Base-by-base conservation (phyloP, 768 basidiomycete genomes). In the Baorangia bicolor region DNA sequence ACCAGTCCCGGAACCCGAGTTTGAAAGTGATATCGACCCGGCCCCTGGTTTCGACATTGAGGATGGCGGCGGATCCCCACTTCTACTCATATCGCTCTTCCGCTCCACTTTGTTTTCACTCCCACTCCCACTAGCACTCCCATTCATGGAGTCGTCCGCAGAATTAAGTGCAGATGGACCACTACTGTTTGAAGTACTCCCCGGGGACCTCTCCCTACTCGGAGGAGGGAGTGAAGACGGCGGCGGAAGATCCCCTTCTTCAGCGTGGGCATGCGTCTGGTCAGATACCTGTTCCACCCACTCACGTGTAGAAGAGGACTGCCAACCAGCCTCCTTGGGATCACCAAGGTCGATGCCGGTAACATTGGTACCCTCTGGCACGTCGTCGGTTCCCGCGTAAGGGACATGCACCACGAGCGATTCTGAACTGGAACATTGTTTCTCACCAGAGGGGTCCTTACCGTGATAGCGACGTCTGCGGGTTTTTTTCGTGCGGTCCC, bases 241-340 rank as follows among this genome's bases (percentile, higher is more conserved):
- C 16, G 46, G 59, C 4, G 53, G 51, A 46, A 33, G 47, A 27
- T 49, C 31, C 6, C 33, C 50, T 16, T 50, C 60, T 48, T 45
- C 58, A 25, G 14, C 31, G 14, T 30, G 53, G 18, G 35, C 49
- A 35, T 63, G 60, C 3, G 70, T 72, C 56, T 74, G 69, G 48
- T 74, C 70, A 9, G 65, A 68, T 9, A 76, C 72, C 48, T 72
- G 72, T 59, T 81, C 76, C 14, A 74, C 80, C 81, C 81, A 82
- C 52, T 74, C 71, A 49, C 73, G 72, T 16, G 80, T 82, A 28
- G 71, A 62, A 25, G 63, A 61, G 25, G 62, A 47, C 28, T 64
- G 61, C 65, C 64, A 64, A 33, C 58, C 66, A 3, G 61, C 45
- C 52, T 66, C 44, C 31, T 57, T 59, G 58, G 64, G 56, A 63